These are phyloP conservation scores for Kwoniella pini DNA, from an alignment of 768 basidiomycete species.

Conservation along the genomic window DNA sequence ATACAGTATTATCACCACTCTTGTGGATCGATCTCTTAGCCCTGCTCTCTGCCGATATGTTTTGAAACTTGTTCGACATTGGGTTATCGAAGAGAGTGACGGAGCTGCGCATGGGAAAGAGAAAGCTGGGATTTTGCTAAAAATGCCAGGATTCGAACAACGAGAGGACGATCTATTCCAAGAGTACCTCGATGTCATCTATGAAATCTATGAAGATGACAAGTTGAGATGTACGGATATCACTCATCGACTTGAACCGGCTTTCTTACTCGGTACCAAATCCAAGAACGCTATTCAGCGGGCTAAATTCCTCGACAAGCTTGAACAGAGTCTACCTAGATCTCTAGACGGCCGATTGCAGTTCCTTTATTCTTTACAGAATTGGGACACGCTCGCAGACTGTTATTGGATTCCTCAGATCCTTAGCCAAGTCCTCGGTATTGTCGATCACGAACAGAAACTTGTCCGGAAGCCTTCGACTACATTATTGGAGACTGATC, in stretches of 20 bases:
- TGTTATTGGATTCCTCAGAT: conserved; percentile 94
- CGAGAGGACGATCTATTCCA: conserved; percentile 73
- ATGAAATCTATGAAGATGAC: conserved; percentile 90
- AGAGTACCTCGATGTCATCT: conserved; percentile 82
- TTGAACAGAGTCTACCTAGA: conserved; percentile 84
- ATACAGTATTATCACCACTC: conserved; percentile 70
- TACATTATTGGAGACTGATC: conserved; percentile 28
- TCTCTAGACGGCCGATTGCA: conserved; percentile 77
- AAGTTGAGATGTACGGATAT: conserved; percentile 84
- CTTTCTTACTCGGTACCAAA: conserved; percentile 88
- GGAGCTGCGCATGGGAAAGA: conserved; percentile 66
- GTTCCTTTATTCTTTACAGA: conserved; percentile 89
- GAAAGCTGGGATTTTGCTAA: conserved; percentile 82
- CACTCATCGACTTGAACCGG: conserved; percentile 86
- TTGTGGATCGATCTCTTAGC: conserved; percentile 89
- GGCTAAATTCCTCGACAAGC: conserved; percentile 80
- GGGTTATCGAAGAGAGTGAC: conserved; percentile 76
- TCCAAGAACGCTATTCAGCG: conserved; percentile 76
- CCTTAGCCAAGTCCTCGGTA: conserved; percentile 81
- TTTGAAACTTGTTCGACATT: conserved; percentile 79
- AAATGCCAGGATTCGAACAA: conserved; percentile 78
- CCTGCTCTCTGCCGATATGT: conserved; percentile 74
- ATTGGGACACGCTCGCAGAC: conserved; percentile 88
- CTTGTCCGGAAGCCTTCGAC: conserved; percentile 37
- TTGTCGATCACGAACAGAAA: conserved; percentile 56